Evolutionary conservation across 1,139 yeast species (phyloP), one percentile per base, ranked within the genome.

Genomic region (Blastobotrys persicus): DNA sequence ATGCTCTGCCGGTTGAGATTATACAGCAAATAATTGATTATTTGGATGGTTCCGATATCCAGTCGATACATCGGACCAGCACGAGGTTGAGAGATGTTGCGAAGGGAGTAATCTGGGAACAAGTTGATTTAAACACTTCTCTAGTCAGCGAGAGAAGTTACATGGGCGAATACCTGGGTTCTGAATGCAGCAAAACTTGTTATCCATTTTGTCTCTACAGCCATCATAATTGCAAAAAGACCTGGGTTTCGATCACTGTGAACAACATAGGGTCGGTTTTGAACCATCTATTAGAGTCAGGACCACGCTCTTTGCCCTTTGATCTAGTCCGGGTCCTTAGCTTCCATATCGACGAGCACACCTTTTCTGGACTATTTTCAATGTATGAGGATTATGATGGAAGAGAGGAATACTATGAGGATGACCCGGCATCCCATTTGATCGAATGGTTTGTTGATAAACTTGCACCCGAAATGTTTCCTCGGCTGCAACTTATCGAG

Each of bases 91-190:
- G 35, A 20, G 40, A 43, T 7, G 31, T 33, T 5, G 31, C 41
- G 7, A 33, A 35, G 28, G 39, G 18, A 16, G 11, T 11, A 3
- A 11, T 43, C 13, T 43, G 46, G 46, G 13, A 32, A 12, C 46
- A 43, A 11, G n/a, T 43, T 9, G 46, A 43, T 19, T 3, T 43
- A 4, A 43, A 43, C 38, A 37, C 46, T 9, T 43, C 46, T 3
- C 20, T 42, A n/a, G 13, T 28, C 32, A 32, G n/a, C 19, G 13
- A 12, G n/a, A 18, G 14, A 12, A 19, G n/a, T 6, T 23, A 43
- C 18, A 43, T 43, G 40, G 46, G 31, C 19, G 4, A 4, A 18
- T 43, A 5, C 13, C 13, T 43, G 23, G 32, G 33, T 13, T n/a
- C 16, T 12, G 19, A 43, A 16, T 43, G 46, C 33, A 2, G n/a